Conservation (phyloP, 1,284 basidiomycete genomes). For the Tremellales sp. region DNA sequence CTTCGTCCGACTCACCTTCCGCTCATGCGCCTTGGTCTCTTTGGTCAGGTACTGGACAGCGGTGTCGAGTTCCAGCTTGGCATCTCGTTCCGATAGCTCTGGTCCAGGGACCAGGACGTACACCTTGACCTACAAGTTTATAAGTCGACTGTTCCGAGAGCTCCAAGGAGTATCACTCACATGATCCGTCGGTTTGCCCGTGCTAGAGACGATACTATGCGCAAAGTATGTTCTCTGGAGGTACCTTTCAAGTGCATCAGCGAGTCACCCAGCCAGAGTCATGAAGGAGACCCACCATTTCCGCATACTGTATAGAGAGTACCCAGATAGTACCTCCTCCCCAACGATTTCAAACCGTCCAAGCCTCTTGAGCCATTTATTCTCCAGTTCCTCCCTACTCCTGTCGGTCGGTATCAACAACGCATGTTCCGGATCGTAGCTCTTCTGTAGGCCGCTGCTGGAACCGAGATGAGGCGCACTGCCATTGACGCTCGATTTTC, state of each 20-base stretch:
- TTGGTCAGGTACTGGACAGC: constrained; percentile 24
- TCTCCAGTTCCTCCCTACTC: constrained; percentile 34
- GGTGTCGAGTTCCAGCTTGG: constrained; percentile 20
- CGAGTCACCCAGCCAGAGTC: background rate
- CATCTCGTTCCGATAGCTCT: constrained; percentile 22
- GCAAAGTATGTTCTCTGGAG: constrained; percentile 40
- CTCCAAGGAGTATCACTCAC: constrained; percentile 12
- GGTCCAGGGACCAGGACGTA: constrained; percentile 34
- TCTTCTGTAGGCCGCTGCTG: background rate
- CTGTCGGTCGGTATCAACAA: constrained; percentile 42
- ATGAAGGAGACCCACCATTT: constrained; percentile 30
- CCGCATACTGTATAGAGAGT: constrained; percentile 38
- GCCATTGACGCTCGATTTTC: no score
- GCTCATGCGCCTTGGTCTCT: constrained; percentile 26
- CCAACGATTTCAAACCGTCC: constrained; percentile 32
- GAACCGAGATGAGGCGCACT: no score
- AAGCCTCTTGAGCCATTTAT: constrained; percentile 32
- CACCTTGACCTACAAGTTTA: constrained; percentile 28
- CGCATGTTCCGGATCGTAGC: constrained; percentile 1
- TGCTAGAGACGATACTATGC: constrained; percentile 40
- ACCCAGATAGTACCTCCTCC: constrained; percentile 36
- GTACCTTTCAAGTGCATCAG: constrained; percentile 22
- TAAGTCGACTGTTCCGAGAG: background rate
- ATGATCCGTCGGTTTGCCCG: constrained; percentile 41
- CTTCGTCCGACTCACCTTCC: constrained; percentile 23